Conservation (phyloP, 441 rosid species). For the Jatropha multifida region DNA sequence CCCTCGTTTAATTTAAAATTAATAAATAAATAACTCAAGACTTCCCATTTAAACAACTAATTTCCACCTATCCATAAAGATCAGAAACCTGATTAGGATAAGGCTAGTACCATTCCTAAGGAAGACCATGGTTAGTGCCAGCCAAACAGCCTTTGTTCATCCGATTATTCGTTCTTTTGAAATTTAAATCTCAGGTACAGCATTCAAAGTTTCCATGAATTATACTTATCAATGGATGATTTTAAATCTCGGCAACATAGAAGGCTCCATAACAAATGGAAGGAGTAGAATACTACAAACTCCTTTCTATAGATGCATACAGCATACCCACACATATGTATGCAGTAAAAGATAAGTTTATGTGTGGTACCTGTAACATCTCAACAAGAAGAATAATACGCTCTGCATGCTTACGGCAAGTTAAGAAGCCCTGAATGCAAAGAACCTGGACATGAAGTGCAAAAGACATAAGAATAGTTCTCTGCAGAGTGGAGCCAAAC, state of each 20-base stretch:
- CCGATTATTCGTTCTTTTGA: too few relatives aligned
- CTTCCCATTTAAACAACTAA: not conserved
- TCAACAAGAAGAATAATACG: slow-evolving; percentile 92
- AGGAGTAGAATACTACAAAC: not conserved
- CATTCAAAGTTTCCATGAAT: not conserved
- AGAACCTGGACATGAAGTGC: slow-evolving; percentile 55
- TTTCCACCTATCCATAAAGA: not conserved
- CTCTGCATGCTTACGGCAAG: slow-evolving; percentile 97
- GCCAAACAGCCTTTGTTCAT: too few relatives aligned
- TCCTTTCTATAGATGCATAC: not conserved
- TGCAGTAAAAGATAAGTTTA: slow-evolving; percentile 5
- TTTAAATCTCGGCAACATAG: not conserved
- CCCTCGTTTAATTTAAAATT: not conserved
- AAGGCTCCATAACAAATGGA: not conserved
- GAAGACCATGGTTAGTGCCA: not conserved
- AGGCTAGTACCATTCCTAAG: not conserved
- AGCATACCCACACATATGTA: not conserved
- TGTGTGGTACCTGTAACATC: slow-evolving; percentile 84
- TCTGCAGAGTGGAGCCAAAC: not conserved
- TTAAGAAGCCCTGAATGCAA: slow-evolving; percentile 97
- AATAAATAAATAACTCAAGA: not conserved
- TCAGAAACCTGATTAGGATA: not conserved
- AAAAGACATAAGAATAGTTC: slow-evolving; percentile 16
- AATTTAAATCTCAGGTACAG: not conserved
- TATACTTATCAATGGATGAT: not conserved